Conservation (phyloP, 257 asterid species). For the Rubia yunnanensis region DNA sequence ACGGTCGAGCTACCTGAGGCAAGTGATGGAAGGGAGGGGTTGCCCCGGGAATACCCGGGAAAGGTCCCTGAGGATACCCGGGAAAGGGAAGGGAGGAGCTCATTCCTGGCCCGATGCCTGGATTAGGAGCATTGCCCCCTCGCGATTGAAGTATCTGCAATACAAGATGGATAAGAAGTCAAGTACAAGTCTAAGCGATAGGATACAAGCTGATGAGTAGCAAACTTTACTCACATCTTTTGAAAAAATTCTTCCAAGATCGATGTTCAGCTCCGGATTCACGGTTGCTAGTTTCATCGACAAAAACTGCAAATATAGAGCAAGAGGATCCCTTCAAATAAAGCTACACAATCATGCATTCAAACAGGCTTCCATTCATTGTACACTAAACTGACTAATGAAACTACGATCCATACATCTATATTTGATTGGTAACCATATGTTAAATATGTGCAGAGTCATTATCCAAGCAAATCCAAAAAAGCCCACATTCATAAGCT, state of each 20-base stretch:
- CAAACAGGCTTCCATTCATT: not conserved
- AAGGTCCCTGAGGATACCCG: conserved; percentile 44
- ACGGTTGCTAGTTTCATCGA: conserved; percentile 90
- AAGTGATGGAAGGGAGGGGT: conserved; percentile 39
- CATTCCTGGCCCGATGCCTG: conserved; percentile 42
- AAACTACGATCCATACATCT: not conserved
- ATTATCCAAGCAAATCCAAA: not conserved
- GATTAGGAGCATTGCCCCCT: conserved; percentile 33
- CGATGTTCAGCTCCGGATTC: conserved; percentile 64
- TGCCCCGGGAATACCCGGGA: conserved; percentile 30
- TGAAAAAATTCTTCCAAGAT: conserved; percentile 54
- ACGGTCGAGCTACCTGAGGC: conserved; percentile 44
- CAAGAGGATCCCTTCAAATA: conserved; percentile 7
- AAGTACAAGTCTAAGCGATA: not conserved
- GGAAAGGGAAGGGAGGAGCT: conserved; percentile 44
- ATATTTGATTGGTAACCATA: not conserved
- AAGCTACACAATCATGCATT: not conserved
- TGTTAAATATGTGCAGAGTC: not conserved
- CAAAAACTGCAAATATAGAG: conserved; percentile 48
- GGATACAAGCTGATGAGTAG: not conserved
- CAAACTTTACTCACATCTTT: conserved; percentile 49
- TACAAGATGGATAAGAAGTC: conserved; percentile 9
- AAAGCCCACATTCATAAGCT: not conserved
- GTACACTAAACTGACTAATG: not conserved
- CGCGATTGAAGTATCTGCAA: conserved; percentile 58